These are phyloP conservation scores for Reticulascus tulasneorum DNA, from an alignment of 2,329 filamentous ascomycete species.

Conservation along the genomic window DNA sequence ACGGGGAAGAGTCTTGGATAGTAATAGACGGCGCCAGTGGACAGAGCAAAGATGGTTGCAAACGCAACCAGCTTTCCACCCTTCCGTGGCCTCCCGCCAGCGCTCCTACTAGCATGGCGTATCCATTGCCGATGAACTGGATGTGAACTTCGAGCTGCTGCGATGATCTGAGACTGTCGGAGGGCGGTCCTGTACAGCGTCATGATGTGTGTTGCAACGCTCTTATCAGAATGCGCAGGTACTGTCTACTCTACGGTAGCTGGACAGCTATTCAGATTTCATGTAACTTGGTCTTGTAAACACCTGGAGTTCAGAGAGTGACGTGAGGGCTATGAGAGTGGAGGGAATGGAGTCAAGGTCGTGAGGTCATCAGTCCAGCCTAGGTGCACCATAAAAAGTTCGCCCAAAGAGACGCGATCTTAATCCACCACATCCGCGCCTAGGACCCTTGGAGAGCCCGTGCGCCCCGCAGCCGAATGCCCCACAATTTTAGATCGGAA, in stretches of 20 bases:
- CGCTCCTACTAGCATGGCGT: constrained; percentile 26
- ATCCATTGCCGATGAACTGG: no score
- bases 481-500: constrained; percentile 3
- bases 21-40: constrained; percentile 29
- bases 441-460: constrained; percentile 7
- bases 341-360: no score
- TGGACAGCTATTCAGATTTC: no score
- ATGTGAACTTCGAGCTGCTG: constrained; percentile 16
- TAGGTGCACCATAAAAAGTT: no score
- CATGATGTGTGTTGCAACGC: not conserved
- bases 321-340: not conserved
- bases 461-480: constrained; percentile 9
- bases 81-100: constrained; percentile 14
- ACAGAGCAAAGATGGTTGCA: constrained; percentile 24
- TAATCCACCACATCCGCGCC: no score
- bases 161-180: constrained; percentile 9
- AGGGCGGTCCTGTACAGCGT: not conserved
- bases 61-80: constrained; percentile 26
- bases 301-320: no score
- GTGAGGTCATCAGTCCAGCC: constrained; percentile 17
- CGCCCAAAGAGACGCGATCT: no score
- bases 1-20: constrained; percentile 28
- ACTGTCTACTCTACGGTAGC: no score
- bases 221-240: no score
- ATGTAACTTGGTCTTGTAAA: no score